Base-by-base conservation (phyloP, 768 basidiomycete genomes). In the Symmetrospora coprosmae region DNA sequence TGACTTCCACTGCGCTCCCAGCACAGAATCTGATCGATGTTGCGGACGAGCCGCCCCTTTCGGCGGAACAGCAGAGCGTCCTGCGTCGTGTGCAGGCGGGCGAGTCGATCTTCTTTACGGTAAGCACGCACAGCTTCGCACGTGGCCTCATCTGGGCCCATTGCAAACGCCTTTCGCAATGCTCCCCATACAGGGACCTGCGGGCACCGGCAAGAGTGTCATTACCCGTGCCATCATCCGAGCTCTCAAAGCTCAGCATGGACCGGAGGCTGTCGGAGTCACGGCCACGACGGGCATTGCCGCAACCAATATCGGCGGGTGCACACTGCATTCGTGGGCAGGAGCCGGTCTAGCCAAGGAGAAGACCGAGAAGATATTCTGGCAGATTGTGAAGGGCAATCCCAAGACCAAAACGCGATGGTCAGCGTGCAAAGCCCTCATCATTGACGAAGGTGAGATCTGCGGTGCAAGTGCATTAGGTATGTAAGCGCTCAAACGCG, bases 231-330 rank as follows among this genome's bases (percentile, higher is more conserved):
- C 55, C 4, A 46, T 58, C 30, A 58, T 58, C 27, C 19, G 43
- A 21, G 30, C 39, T 9, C 28, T 61, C 21, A 59, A 46, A 17
- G 23, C n/a, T 23, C 21, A 58, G 43, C 19, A 19, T 53, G 70
- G 75, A 1, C 72, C 75, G 0, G 87, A 91, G 70, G 83, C 84
- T 0, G 80, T 97, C 21, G 91, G 89, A 11, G 81, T 99, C 61
- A 96, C 92, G 2, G 94, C 94, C 8, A 89, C 89, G 2, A 96
- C 91, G 23, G 90, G 90, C 41, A 94, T 97, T 66, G 92, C 92
- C 6, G 92, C 92, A 4, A 94, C 90, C 72, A 96, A 99, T 66
- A 90, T 99, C 49, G 92, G 92, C 9, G 92, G 94, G 38, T 80
- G 86, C 23, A 97, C 92, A 0, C 79, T 97, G 34, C 92, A 99